Conservation (phyloP, 2,329 filamentous ascomycete species). For the Calonectria honghensis region DNA sequence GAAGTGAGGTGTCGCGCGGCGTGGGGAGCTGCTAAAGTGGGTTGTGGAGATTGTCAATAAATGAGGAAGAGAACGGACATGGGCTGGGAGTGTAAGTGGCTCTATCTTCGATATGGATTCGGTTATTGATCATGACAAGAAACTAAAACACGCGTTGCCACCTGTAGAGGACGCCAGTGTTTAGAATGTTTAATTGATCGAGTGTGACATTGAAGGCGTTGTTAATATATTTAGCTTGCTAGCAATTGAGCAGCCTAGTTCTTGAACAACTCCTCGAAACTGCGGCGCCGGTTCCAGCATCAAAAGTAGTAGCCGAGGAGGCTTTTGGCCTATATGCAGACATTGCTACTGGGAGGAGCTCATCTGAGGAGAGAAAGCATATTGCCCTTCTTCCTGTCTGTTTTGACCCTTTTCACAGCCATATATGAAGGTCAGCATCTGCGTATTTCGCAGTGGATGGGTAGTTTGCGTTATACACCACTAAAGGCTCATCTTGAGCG, state of each 20-base stretch:
- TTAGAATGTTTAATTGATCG: not conserved
- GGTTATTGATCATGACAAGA: not conserved
- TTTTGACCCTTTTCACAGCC: not conserved
- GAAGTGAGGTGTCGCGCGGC: not conserved
- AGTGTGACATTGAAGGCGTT: not conserved
- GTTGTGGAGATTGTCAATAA: not conserved
- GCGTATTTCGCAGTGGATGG: not conserved
- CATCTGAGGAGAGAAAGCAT: not conserved
- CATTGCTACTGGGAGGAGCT: not conserved
- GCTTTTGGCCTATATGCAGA: not conserved
- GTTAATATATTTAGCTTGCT: not conserved
- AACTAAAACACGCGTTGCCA: not conserved
- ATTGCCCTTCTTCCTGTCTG: not conserved
- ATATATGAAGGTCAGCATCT: too few species aligned
- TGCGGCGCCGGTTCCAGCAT: not conserved
- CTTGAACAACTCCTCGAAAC: slow-evolving; percentile 8
- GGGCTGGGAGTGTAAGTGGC: not conserved
- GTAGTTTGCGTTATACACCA: not conserved
- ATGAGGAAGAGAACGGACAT: not conserved
- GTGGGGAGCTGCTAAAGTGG: not conserved
- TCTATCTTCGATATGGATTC: not conserved
- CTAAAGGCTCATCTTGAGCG: not conserved
- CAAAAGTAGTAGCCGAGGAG: not conserved
- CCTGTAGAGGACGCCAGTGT: not conserved
- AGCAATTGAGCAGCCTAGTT: not conserved